Evolutionary conservation across 2,329 filamentous ascomycete genomes (phyloP).

Genomic region (Sclerotinia glacialis): DNA sequence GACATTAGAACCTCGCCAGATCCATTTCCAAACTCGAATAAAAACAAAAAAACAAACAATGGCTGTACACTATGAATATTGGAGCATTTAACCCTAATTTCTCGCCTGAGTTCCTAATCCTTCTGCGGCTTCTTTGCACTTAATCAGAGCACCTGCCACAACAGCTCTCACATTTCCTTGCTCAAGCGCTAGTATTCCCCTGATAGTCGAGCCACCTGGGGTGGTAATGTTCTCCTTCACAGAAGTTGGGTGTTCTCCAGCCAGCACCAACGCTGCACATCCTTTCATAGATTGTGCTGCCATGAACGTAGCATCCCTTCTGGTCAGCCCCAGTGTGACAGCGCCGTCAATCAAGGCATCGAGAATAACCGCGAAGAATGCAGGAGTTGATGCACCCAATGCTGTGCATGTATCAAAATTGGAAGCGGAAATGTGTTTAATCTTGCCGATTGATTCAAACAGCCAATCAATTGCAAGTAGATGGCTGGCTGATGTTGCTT

Average conservation of each 20-base stretch:
- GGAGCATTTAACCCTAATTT: not conserved
- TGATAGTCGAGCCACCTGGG: constrained; percentile 18
- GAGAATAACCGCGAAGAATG: constrained; percentile 20
- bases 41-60: not conserved
- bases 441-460: constrained; percentile 14
- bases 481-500: constrained; percentile 1
- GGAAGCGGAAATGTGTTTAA: constrained; percentile 7
- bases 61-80: not conserved
- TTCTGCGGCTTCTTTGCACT: constrained; percentile 19
- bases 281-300: constrained; percentile 49
- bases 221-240: constrained; percentile 45
- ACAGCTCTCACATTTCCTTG: constrained; percentile 15
- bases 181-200: constrained; percentile 13
- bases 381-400: constrained; percentile 36
- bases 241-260: constrained; percentile 52
- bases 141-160: constrained; percentile 10
- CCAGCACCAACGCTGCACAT: constrained; percentile 46
- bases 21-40: not conserved
- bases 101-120: constrained; percentile 3
- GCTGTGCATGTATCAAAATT: constrained; percentile 37
- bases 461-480: constrained; percentile 7
- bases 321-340: constrained; percentile 47
- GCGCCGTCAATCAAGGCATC: constrained; percentile 22
- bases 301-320: constrained; percentile 52
- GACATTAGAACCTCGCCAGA: not conserved